Base-by-base conservation (phyloP, 768 basidiomycete species). In the Russula foetens region DNA sequence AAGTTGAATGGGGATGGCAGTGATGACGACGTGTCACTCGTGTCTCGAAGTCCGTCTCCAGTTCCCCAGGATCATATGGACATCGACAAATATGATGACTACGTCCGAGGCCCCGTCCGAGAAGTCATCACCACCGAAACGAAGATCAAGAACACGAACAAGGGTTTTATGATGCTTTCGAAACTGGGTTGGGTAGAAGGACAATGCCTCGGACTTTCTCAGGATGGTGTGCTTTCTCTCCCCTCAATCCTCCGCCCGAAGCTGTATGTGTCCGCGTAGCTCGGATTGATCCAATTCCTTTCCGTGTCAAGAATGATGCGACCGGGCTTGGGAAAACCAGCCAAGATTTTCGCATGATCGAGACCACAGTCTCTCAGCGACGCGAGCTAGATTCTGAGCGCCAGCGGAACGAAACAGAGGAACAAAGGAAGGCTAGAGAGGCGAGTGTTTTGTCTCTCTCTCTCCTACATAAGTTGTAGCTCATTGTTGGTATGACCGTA, bases 151-250 rank as follows among this genome's bases (percentile, higher is more conserved):
- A 77, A 81, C 44, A 79, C 82, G 39, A 93, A 93, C 73, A 88
- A 85, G 67, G 91, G 91, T 14, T 92, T 91, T 69, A 76, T 81
- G 8, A 79, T 93, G 76, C 81, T 93, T 1, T 79, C 84, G 33
- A 92, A 86, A 72, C 80, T 92, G 55, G 91, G 91, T 7, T 92
- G 91, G 91, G 73, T 78, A 0, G 88, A 90, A 68, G 91, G 91
- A 14, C 82, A 86, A 64, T 83, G 87, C 19, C 75, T 93, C 1
- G 91, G 91, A 5, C 66, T 88, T 17, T 86, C 88, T 53, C 83
- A 79, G 29, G 87, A 91, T 60, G 91, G 91, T 91, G 63, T 21
- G 74, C 60, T 38, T 23, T 54, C 50, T 65, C 43, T 12, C 9
- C 46, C 19, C 63, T 39, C 29, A 23, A 35, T 50, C 35, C 31